phyloP scores from a whole-genome alignment of 805 yeast genomes.

The Candida lessepsii region DNA sequence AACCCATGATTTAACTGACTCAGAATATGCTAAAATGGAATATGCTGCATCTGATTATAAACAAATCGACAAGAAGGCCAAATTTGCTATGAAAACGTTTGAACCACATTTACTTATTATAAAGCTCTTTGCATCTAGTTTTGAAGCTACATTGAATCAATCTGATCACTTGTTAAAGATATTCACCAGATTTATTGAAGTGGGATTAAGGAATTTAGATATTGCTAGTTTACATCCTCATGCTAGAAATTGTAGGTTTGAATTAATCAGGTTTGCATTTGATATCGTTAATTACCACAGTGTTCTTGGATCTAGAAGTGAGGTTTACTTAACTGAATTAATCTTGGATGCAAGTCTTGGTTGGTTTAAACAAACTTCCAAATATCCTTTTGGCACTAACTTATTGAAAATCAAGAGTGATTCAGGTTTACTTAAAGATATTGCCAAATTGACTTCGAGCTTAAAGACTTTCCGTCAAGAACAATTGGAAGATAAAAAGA shows the following conservation, averaged over 20 bases:
- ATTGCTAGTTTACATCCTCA: constrained; percentile 80
- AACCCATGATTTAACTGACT: constrained; percentile 50
- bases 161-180: constrained; percentile 67
- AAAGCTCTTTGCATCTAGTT: constrained; percentile 66
- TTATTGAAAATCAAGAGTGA: constrained; percentile 70
- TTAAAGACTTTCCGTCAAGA: constrained; percentile 22
- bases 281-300: constrained; percentile 60
- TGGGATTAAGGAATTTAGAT: constrained; percentile 51
- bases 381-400: constrained; percentile 86
- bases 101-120: constrained; percentile 73
- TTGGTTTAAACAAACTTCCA: constrained; percentile 68
- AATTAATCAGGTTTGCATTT: constrained; percentile 65
- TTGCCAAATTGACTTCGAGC: constrained; percentile 35
- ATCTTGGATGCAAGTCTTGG: constrained; percentile 67
- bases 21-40: constrained; percentile 77
- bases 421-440: constrained; percentile 52
- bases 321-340: constrained; percentile 43
- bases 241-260: constrained; percentile 73
- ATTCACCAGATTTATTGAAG: constrained; percentile 58
- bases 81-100: constrained; percentile 44
- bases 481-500: constrained; percentile 47
- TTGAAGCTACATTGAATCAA: constrained; percentile 74
- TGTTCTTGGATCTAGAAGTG: constrained; percentile 48
- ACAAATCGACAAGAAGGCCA: constrained; percentile 52
- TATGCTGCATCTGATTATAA: constrained; percentile 80